Base-by-base conservation (phyloP, 768 basidiomycete species). In the Russula brevipes region DNA sequence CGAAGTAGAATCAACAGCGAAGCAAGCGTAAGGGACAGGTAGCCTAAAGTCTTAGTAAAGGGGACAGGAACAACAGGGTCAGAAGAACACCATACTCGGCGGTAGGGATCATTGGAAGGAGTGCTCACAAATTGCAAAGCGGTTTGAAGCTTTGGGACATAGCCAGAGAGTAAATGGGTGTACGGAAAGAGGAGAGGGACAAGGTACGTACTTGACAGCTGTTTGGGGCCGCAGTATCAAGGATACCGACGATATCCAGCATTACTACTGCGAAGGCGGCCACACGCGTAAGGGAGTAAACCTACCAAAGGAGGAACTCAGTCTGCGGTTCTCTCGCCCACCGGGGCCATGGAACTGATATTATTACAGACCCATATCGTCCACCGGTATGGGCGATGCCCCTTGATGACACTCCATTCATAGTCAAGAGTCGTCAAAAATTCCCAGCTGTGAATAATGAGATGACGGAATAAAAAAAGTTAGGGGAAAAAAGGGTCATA, bases 1-100 rank as follows among this genome's bases (percentile, higher is more conserved):
- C 63, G 63, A 30, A 64, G 33, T 11, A 55, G 16, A 17, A 64
- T 38, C 41, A 64, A 58, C 7, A 64, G 17, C 1, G 59, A 55
- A 12, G 63, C 59, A 1, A 41, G 8, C 8, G 24, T 31, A 6
- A 47, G 42, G 17, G 42, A 24, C 5, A 52, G 9, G 12, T 53
- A 53, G 7, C 31, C 54, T 14, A 46, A 24, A 1, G 24, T 46
- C 64, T 61, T 53, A 30, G 17, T 17, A 11, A 45, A 39, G 5
- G 16, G 11, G n/a, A 45, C 1, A 36, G 24, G 11, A 3, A 39
- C 1, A 14, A 12, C 3, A 12, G 17, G 44, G 6, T 54, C 24
- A 24, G 24, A 8, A 36, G 19, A 1, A 6, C 31, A 10, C 36
- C 49, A 17, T 47, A 19, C 14, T 35, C 39, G 19, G 10, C 12